Conservation (phyloP, 257 asterid species). For the Asclepias syriaca region DNA sequence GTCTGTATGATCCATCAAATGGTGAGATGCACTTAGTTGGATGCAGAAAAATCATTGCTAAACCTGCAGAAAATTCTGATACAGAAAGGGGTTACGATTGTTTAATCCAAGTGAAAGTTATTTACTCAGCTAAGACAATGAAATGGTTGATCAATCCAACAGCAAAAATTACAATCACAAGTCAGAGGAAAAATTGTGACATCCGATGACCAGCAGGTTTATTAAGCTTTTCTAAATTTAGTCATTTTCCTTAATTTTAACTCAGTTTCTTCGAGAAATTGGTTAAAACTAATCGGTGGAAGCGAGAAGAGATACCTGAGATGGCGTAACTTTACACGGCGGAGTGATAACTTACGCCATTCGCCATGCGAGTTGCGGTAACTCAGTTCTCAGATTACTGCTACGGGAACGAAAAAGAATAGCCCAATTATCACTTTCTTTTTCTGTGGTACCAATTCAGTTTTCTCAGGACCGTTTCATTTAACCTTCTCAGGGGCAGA, state of each 20-base stretch:
- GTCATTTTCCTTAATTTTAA: constrained; percentile 36
- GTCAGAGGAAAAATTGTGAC: constrained; percentile 25
- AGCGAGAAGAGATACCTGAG: too few relatives aligned
- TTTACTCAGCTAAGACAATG: background rate
- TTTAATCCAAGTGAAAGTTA: constrained; percentile 15
- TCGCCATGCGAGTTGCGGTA: too few relatives aligned
- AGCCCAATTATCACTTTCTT: too few relatives aligned
- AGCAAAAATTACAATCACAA: constrained; percentile 13
- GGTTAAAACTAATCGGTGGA: too few relatives aligned
- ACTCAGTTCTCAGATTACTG: too few relatives aligned
- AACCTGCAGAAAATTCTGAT: background rate
- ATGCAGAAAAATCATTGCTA: constrained; percentile 14
- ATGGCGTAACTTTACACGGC: too few relatives aligned
- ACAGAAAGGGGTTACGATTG: constrained; percentile 16
- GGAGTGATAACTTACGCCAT: too few relatives aligned
- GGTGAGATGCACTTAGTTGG: constrained; percentile 20
- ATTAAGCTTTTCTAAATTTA: constrained; percentile 82
- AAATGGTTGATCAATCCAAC: constrained; percentile 21
- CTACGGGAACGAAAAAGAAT: too few relatives aligned
- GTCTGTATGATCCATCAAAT: constrained; percentile 13
- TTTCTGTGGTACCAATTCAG: too few relatives aligned
- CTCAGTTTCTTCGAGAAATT: too few relatives aligned
- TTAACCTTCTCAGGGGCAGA: too few relatives aligned
- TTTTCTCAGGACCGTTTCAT: too few relatives aligned
- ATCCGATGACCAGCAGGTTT: constrained; percentile 77